Conservation (phyloP, 495 filamentous ascomycete genomes). For the Bryoglossum gracile region DNA sequence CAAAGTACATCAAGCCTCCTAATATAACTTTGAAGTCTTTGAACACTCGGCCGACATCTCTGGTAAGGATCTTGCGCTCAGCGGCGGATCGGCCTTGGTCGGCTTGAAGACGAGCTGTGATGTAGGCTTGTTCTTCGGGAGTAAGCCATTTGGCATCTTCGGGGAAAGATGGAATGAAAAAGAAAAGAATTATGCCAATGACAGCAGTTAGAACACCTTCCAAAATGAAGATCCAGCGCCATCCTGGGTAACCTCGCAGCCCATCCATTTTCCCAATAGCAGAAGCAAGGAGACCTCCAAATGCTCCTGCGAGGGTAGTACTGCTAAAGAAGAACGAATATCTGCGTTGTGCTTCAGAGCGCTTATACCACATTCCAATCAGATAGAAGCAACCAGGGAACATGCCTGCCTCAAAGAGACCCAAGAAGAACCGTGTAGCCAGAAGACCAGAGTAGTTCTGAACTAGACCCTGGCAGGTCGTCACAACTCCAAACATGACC, state of each 20-base stretch:
- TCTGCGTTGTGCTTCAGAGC: slow-evolving; percentile 77
- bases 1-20: slow-evolving; percentile 86
- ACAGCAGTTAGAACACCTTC: slow-evolving; percentile 71
- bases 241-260: slow-evolving; percentile 64
- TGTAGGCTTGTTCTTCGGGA: slow-evolving; percentile 66
- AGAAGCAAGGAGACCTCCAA: slow-evolving; percentile 74
- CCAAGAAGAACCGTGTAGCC: slow-evolving; percentile 78
- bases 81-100: slow-evolving; percentile 73
- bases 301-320: slow-evolving; percentile 78
- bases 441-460: slow-evolving; percentile 72
- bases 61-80: slow-evolving; percentile 53
- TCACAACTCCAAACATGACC: slow-evolving; percentile 73
- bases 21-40: slow-evolving; percentile 61
- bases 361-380: slow-evolving; percentile 56
- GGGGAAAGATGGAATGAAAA: slow-evolving; percentile 72
- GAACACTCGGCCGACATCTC: slow-evolving; percentile 64
- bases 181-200: slow-evolving; percentile 68
- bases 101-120: slow-evolving; percentile 62
- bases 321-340: slow-evolving; percentile 86
- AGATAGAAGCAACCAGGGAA: slow-evolving; percentile 85
- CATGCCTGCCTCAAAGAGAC: slow-evolving; percentile 82
- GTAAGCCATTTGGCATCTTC: slow-evolving; percentile 60
- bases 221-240: slow-evolving; percentile 75
- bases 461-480: slow-evolving; percentile 72
- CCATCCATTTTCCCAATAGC: slow-evolving; percentile 79